phyloP scores from a whole-genome alignment of 768 basidiomycete genomes.

The Panaeolus papilionaceus region DNA sequence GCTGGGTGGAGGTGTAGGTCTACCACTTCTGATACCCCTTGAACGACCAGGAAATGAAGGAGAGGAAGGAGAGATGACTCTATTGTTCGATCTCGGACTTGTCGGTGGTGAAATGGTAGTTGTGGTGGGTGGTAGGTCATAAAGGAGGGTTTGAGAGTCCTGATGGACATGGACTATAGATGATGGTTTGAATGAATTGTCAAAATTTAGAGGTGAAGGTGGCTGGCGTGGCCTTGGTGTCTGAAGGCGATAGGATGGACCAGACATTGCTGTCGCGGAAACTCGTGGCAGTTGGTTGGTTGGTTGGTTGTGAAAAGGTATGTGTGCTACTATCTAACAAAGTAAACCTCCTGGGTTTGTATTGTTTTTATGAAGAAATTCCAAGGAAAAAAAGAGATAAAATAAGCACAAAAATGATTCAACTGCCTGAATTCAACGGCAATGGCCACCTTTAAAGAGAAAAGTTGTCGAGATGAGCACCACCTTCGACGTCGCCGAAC shows the following conservation, averaged over 20 bases:
- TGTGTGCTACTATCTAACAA: slow-evolving; percentile 18
- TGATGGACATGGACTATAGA: slow-evolving; percentile 46
- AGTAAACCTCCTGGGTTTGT: slow-evolving; percentile 32
- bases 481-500: slow-evolving; percentile 10
- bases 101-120: slow-evolving; percentile 63
- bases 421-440: background rate
- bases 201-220: slow-evolving; percentile 65
- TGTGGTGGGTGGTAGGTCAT: slow-evolving; percentile 69
- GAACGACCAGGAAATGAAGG: slow-evolving; percentile 60
- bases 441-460: background rate
- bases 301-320: slow-evolving; percentile 16
- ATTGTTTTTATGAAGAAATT: slow-evolving; percentile 11
- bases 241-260: slow-evolving; percentile 68
- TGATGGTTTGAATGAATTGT: slow-evolving; percentile 50
- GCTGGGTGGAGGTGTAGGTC: slow-evolving; percentile 64
- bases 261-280: slow-evolving; percentile 51
- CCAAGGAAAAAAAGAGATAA: slow-evolving; percentile 24
- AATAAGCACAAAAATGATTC: background rate
- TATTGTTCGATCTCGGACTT: slow-evolving; percentile 51
- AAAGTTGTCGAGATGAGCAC: background rate
- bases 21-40: slow-evolving; percentile 53
- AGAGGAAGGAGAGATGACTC: slow-evolving; percentile 60
- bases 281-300: slow-evolving; percentile 29
- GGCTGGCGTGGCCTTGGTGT: slow-evolving; percentile 66
- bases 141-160: slow-evolving; percentile 71